Evolutionary conservation across 139 green algal genomes (phyloP).

Genomic region (Chlorella sp.): DNA sequence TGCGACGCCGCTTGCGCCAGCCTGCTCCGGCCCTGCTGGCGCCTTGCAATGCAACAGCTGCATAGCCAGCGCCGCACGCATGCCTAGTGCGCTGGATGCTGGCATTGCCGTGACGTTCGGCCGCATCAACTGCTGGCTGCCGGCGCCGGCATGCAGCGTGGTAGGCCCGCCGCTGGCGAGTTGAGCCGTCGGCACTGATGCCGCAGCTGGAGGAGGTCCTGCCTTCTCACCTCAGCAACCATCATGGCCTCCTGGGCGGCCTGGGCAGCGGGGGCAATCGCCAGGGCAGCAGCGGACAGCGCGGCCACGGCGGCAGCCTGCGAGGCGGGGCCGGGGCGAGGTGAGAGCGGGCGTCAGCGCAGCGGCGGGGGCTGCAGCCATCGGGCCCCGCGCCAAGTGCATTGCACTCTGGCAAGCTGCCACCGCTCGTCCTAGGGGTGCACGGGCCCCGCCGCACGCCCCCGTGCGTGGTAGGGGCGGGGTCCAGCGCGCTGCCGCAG

Average conservation of each 20-base stretch:
- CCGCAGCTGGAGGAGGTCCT: no score
- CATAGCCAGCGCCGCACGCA: no score
- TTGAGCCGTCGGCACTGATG: not conserved
- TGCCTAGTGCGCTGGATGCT: no score
- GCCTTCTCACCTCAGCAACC: slow-evolving; percentile 74
- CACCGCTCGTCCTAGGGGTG: no score
- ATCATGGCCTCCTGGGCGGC: slow-evolving; percentile 81
- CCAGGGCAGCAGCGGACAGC: slow-evolving; percentile 62
- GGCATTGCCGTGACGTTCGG: no score
- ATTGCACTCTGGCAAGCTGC: not conserved
- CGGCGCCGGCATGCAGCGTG: no score
- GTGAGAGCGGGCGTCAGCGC: not conserved
- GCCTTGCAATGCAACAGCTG: no score
- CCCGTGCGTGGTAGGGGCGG: not conserved
- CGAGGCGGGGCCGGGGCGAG: not conserved
- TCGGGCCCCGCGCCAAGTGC: not conserved
- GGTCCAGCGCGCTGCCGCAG: not conserved
- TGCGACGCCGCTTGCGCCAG: no score
- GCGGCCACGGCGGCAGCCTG: slow-evolving; percentile 55
- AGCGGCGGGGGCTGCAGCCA: not conserved
- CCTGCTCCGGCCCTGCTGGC: no score
- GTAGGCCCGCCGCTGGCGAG: no score
- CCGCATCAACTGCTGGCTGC: no score
- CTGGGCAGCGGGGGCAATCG: slow-evolving; percentile 76
- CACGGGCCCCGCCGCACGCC: not conserved